A percentile compares a stretch with the other conserved stretches of the same genome.
Conservation (phyloP, 495 filamentous ascomycete genomes). For the Sphaerosporella brunnea region DNA sequence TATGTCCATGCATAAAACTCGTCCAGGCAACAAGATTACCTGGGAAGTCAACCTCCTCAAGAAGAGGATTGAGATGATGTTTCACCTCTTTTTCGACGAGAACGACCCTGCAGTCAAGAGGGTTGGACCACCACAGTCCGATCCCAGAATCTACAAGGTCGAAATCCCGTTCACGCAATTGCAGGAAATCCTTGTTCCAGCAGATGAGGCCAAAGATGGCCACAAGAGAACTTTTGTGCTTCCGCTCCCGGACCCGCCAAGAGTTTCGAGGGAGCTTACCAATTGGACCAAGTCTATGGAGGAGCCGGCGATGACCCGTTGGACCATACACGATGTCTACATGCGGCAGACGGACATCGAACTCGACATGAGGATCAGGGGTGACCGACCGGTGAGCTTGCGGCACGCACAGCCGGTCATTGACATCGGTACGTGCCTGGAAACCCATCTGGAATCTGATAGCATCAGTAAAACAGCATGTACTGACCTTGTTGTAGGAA, state of each 20-base stretch:
- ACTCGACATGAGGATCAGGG: constrained; percentile 31
- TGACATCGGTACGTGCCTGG: constrained; percentile 52
- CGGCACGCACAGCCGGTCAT: constrained; percentile 41
- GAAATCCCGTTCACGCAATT: constrained; percentile 5
- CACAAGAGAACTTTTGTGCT: constrained; percentile 35
- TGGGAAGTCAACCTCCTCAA: constrained; percentile 32
- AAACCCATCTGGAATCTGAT: too few species aligned
- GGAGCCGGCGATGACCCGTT: constrained; percentile 28
- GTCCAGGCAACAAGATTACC: constrained; percentile 6
- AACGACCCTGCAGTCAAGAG: constrained; percentile 24
- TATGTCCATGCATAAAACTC: constrained; percentile 32
- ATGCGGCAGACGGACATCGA: constrained; percentile 54
- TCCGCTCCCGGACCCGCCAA: constrained; percentile 44
- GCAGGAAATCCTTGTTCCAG: background rate
- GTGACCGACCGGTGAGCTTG: constrained; percentile 34
- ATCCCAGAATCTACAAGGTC: too few species aligned
- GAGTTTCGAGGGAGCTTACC: constrained; percentile 40
- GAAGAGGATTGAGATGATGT: constrained; percentile 31
- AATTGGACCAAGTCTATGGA: constrained; percentile 30
- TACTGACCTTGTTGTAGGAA: constrained; percentile 36
- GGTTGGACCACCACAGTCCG: too few species aligned
- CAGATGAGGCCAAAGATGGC: constrained; percentile 12
- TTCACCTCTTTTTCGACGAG: constrained; percentile 29
- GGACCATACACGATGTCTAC: constrained; percentile 57
- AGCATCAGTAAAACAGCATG: too few species aligned